Evolutionary conservation across 192 early-diverging fungal genomes (phyloP).

Genomic region (Mortierella hygrophila): DNA sequence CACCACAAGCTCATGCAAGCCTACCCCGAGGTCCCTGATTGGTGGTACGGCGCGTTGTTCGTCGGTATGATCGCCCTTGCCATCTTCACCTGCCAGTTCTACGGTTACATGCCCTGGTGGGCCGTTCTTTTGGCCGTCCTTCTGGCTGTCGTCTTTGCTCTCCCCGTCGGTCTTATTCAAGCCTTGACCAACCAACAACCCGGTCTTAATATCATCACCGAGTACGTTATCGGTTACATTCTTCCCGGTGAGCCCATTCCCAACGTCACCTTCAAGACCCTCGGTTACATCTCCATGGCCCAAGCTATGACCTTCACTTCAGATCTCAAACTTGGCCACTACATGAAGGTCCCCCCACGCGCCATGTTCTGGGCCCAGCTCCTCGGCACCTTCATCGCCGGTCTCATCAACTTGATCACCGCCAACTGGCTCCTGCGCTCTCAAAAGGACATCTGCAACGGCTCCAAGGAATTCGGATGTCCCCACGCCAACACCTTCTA

Average conservation of each 20-base stretch:
- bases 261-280: conserved; percentile 69
- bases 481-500: conserved; percentile 64
- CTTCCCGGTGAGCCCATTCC: conserved; percentile 62
- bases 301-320: conserved; percentile 79
- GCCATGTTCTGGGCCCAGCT: conserved; percentile 70
- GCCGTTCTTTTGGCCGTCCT: conserved; percentile 55
- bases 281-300: conserved; percentile 66
- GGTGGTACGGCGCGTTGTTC: conserved; percentile 62
- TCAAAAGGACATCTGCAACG: not conserved
- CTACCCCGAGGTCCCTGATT: conserved; percentile 64
- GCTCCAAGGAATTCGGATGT: not conserved
- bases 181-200: conserved; percentile 64
- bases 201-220: conserved; percentile 65
- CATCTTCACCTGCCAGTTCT: conserved; percentile 45
- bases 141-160: conserved; percentile 43
- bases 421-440: conserved; percentile 56
- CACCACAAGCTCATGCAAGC: conserved; percentile 77
- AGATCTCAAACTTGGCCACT: conserved; percentile 74
- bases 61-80: conserved; percentile 26
- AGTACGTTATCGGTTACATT: conserved; percentile 70
- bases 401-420: conserved; percentile 60
- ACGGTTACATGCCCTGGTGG: conserved; percentile 61
- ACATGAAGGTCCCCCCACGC: conserved; percentile 9
- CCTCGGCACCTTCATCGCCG: conserved; percentile 66
- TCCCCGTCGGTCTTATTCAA: conserved; percentile 68